Base-by-base conservation (phyloP, 768 basidiomycete species). In the Polyporus arcularius region DNA sequence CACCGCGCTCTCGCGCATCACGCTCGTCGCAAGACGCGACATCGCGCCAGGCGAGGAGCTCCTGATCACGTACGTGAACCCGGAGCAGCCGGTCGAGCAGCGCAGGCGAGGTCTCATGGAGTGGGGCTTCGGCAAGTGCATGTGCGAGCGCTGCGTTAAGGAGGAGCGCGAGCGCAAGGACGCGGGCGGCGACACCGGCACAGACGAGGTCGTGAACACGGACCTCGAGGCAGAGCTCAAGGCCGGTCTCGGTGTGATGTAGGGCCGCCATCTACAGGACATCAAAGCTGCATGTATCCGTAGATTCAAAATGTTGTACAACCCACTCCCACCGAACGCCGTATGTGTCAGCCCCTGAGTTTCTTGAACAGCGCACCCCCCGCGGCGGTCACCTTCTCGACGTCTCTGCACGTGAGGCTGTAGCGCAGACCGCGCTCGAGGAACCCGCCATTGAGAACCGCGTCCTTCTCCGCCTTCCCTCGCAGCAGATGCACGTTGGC, bases 351-450 rank as follows among this genome's bases (percentile, higher is more conserved):
- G 1, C 58, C 63, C 6, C 49, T 43, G 9, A 58, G 48, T 35
- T 55, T 59, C 55, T 54, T 58, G 53, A 63, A 59, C 49, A 63
- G 31, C 38, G 62, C 62, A 12, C 62, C 58, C 14, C 62, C 62
- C 10, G 42, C 50, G 2, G 54, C 49, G 26, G 71, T 73, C 50
- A 92, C 87, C 68, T 83, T 89, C 57, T 80, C 82, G 3, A 95
- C 89, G 68, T 90, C 90, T 54, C 94, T 81, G 71, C 91, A 96
- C 1, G 95, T 96, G 69, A 96, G 72, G 74, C 93, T 96, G 55
- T 90, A 85, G 70, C 95, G 76, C 41, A 80, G 80, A 16, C 76
- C 75, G 61, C 95, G 80, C 63, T 71, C 69, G 58, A 94, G 72
- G 31, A 72, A 70, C 8, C 82, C 83, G n/a, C 86, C 87, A 15